Evolutionary conservation across 2,329 filamentous ascomycete genomes (phyloP).

Genomic region (Trichoderma breve): DNA sequence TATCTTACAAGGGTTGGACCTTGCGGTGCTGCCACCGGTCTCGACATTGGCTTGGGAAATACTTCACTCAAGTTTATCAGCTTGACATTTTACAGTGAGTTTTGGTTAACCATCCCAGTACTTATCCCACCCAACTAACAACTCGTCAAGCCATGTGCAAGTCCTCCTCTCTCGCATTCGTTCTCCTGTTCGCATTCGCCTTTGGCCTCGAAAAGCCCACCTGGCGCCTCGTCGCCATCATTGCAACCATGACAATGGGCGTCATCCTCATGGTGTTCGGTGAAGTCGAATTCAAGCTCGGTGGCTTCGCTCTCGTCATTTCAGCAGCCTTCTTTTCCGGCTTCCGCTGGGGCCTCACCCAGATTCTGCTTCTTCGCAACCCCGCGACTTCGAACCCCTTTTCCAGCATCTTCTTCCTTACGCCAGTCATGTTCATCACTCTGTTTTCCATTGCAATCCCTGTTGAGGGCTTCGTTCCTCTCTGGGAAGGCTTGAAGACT

Average conservation of each 20-base stretch:
- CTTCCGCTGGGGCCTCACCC: slow-evolving; percentile 97
- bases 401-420: slow-evolving; percentile 95
- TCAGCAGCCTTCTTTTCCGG: slow-evolving; percentile 91
- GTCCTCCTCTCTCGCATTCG: slow-evolving; percentile 91
- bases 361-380: slow-evolving; percentile 90
- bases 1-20: slow-evolving; percentile 90
- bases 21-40: slow-evolving; percentile 85
- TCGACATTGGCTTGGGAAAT: slow-evolving; percentile 95
- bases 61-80: slow-evolving; percentile 95
- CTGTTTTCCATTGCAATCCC: slow-evolving; percentile 78
- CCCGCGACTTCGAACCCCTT: slow-evolving; percentile 96
- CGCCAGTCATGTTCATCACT: slow-evolving; percentile 89
- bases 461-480: slow-evolving; percentile 72
- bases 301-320: slow-evolving; percentile 91
- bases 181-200: slow-evolving; percentile 89
- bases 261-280: slow-evolving; percentile 98
- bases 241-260: slow-evolving; percentile 85
- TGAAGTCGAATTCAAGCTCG: slow-evolving; percentile 81
- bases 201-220: slow-evolving; percentile 90
- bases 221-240: slow-evolving; percentile 80
- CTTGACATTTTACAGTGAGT: slow-evolving; percentile 87
- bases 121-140: slow-evolving; percentile 25
- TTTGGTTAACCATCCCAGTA: not conserved
- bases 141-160: slow-evolving; percentile 81
- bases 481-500: slow-evolving; percentile 62